Conservation (phyloP, 305 asterid species). For the Fraxinus floribunda region DNA sequence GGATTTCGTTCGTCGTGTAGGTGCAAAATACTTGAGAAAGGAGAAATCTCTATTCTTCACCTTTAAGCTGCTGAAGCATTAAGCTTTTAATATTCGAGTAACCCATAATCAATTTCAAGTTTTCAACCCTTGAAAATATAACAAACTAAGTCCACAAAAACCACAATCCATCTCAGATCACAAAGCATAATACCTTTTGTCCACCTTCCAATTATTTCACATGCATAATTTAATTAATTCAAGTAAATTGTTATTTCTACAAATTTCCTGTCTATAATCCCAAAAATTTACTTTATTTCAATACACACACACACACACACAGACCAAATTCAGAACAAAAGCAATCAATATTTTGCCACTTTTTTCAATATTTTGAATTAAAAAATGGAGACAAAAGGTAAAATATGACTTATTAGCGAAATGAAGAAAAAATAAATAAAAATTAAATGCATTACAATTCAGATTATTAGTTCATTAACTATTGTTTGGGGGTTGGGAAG, state of each 20-base stretch:
- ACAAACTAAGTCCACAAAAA: not conserved
- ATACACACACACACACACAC: not conserved
- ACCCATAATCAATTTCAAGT: not conserved
- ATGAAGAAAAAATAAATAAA: not conserved
- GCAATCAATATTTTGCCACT: not conserved
- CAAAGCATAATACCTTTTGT: not conserved
- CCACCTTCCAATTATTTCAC: not conserved
- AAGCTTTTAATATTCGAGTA: not conserved
- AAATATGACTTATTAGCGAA: not conserved
- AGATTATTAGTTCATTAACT: not conserved
- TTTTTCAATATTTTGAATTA: not conserved
- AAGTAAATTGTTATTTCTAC: not conserved
- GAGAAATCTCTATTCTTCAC: not conserved
- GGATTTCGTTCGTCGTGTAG: not conserved
- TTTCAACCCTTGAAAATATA: not conserved
- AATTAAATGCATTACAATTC: not conserved
- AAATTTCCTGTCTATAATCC: not conserved
- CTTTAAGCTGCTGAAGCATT: not conserved
- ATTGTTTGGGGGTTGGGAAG: conserved; percentile 13
- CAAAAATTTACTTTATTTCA: not conserved
- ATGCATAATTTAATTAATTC: not conserved
- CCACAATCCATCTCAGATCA: not conserved
- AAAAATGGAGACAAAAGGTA: not conserved
- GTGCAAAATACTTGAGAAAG: not conserved
- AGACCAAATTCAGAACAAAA: not conserved